phyloP scores from a whole-genome alignment of 495 filamentous ascomycete species.

The Annulohypoxylon maeteangense region DNA sequence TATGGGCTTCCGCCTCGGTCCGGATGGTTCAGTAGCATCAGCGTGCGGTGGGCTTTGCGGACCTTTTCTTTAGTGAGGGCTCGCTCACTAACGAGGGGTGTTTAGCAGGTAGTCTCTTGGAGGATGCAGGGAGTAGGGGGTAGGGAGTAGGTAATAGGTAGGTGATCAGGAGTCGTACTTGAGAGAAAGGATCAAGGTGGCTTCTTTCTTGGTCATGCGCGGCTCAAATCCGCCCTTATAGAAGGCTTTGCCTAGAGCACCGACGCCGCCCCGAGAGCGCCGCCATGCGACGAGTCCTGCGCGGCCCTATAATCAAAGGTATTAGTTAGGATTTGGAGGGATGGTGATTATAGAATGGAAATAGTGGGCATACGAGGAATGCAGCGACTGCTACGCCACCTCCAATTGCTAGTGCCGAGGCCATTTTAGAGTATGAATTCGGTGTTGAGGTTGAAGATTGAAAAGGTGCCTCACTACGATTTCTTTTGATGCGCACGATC shows the following conservation, averaged over 20 bases:
- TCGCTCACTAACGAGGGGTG: slow-evolving; percentile 70
- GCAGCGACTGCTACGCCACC: slow-evolving; percentile 79
- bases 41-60: slow-evolving; percentile 92
- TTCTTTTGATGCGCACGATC: slow-evolving; percentile 33
- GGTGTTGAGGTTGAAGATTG: slow-evolving; percentile 8
- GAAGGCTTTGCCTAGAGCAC: slow-evolving; percentile 85
- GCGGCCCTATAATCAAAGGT: slow-evolving; percentile 70
- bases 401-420: slow-evolving; percentile 78
- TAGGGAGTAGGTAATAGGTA: too few relatives aligned
- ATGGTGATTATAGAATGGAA: background rate
- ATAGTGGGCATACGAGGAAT: slow-evolving; percentile 70
- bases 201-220: slow-evolving; percentile 91
- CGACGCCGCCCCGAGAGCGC: slow-evolving; percentile 78
- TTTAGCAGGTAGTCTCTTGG: slow-evolving; percentile 4
- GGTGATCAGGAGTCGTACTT: slow-evolving; percentile 80
- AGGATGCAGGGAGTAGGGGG: background rate
- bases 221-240: slow-evolving; percentile 98
- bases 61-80: slow-evolving; percentile 88
- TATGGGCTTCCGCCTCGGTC: slow-evolving; percentile 98
- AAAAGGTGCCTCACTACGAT: slow-evolving; percentile 11
- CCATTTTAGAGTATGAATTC: slow-evolving; percentile 64
- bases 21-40: slow-evolving; percentile 98
- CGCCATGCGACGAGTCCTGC: slow-evolving; percentile 90
- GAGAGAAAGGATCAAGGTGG: slow-evolving; percentile 88
- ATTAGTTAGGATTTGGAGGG: background rate